Evolutionary conservation across 148 eudicot species (phyloP), one percentile per base, ranked within the genome.

Genomic region (Chenopodium album): DNA sequence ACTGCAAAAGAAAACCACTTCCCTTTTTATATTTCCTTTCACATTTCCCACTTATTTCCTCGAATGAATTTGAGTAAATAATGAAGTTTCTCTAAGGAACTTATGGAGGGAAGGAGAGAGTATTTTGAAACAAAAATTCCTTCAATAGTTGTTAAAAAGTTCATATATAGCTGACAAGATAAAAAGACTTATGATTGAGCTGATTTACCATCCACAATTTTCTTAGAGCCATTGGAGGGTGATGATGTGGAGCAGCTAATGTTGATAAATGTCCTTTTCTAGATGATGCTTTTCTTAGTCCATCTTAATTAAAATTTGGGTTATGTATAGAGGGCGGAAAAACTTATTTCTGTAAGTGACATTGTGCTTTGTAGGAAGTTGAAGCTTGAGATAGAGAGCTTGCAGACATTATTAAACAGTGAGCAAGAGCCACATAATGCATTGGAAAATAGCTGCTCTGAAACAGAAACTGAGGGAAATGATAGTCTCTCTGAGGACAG

Each of bases 391-490:
- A 94, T 96, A 76, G 90, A 89, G 71, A 76, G 89, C 65, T 83
- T 94, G 85, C 89, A 92, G 88, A 82, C 78, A 62, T 77, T 88
- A 83, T 56, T 64, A 75, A 47, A 54, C 54, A 77, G 34, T 70
- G 94, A 91, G 82, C 70, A 69, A 79, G 86, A 84, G 79, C 79
- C 78, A 66, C 80, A 76, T 77, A 80, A 72, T 65, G 60, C 60
- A 37, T 73, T n/a, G 59, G 81, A 67, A 68, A 89, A 94, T 82
- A 85, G 91, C 80, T 94, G 98, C 88, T 89, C 95, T 81, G 99
- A 96, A 81, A 90, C 94, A 73, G 93, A 92, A 76, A 86, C 94
- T 19, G 98, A 92, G 84, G 92, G 86, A 62, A 89, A 89, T 79
- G 88, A 89, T 73, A 77, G 73, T 73, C 59, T 85, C 59, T 78